Evolutionary conservation across 1,284 basidiomycete species (phyloP).

Genomic region (Leccinum huronense): DNA sequence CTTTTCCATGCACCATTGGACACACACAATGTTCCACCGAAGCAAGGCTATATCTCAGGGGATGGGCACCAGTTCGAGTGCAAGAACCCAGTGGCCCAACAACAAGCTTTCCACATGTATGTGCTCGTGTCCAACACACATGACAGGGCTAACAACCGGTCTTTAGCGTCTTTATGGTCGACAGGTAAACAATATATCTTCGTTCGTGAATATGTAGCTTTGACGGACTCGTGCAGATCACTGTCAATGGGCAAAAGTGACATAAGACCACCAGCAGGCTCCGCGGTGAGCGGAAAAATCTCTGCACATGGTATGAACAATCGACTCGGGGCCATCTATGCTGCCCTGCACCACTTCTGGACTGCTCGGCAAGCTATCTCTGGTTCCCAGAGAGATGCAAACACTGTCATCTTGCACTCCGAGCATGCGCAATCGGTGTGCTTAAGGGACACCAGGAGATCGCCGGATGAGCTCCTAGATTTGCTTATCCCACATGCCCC

Average conservation of each 20-base stretch:
- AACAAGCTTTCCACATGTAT: slow-evolving; percentile 60
- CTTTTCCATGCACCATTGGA: slow-evolving; percentile 50
- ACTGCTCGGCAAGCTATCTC: slow-evolving; percentile 42
- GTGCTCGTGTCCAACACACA: slow-evolving; percentile 22
- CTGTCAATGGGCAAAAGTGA: slow-evolving; percentile 48
- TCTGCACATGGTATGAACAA: slow-evolving; percentile 35
- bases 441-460: slow-evolving; percentile 45
- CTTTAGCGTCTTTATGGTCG: slow-evolving; percentile 51
- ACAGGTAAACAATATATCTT: slow-evolving; percentile 36
- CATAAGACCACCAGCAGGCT: slow-evolving; percentile 40
- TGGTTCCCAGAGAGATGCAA: slow-evolving; percentile 47
- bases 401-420: slow-evolving; percentile 54
- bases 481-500: slow-evolving; percentile 37
- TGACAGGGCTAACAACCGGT: slow-evolving; percentile 3
- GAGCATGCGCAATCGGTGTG: slow-evolving; percentile 31
- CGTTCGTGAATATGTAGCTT: not conserved
- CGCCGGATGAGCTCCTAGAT: slow-evolving; percentile 46
- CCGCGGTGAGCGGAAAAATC: slow-evolving; percentile 36
- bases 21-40: slow-evolving; percentile 29
- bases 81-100: slow-evolving; percentile 48
- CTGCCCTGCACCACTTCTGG: slow-evolving; percentile 54
- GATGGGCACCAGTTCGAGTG: slow-evolving; percentile 51
- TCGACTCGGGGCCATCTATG: slow-evolving; percentile 57
- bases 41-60: slow-evolving; percentile 49
- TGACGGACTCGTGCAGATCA: slow-evolving; percentile 38